These are phyloP conservation scores for Mortierella sp. DNA, from an alignment of 371 early-diverging fungal genomes.

Conservation along the genomic window DNA sequence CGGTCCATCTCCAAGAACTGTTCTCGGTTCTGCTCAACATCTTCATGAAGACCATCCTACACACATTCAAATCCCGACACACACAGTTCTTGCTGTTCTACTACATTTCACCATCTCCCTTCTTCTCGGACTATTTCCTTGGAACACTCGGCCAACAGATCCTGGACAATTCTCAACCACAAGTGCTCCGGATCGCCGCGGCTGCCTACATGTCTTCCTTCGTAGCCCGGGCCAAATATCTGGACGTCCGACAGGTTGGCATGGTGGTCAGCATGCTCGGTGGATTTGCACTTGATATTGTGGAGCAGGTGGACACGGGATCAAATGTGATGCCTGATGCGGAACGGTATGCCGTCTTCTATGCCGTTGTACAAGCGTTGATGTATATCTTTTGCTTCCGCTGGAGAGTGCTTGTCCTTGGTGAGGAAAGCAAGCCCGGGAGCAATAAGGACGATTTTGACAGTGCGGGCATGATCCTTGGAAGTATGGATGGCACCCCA, in stretches of 20 bases:
- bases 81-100: slow-evolving; percentile 94
- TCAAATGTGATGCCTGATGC: slow-evolving; percentile 59
- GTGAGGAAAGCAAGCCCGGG: slow-evolving; percentile 12
- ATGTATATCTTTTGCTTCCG: slow-evolving; percentile 95
- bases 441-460: slow-evolving; percentile 58
- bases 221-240: slow-evolving; percentile 89
- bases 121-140: slow-evolving; percentile 82
- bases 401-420: slow-evolving; percentile 80
- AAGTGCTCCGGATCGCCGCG: slow-evolving; percentile 82
- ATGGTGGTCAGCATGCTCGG: slow-evolving; percentile 74
- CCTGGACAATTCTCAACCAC: slow-evolving; percentile 67
- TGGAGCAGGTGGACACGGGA: slow-evolving; percentile 72
- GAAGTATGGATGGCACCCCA: slow-evolving; percentile 39
- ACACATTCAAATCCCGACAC: slow-evolving; percentile 91
- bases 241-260: slow-evolving; percentile 71
- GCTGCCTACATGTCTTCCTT: slow-evolving; percentile 89
- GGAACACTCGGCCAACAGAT: slow-evolving; percentile 79
- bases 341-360: slow-evolving; percentile 80
- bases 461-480: slow-evolving; percentile 52
- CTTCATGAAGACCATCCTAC: slow-evolving; percentile 85
- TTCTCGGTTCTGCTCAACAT: slow-evolving; percentile 76
- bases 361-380: slow-evolving; percentile 88
- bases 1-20: slow-evolving; percentile 57
- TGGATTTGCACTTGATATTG: slow-evolving; percentile 73
- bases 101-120: slow-evolving; percentile 72